Evolutionary conservation across 2,329 filamentous ascomycete species (phyloP), one percentile per base, ranked within the genome.

Genomic region (Colletotrichum karsti): DNA sequence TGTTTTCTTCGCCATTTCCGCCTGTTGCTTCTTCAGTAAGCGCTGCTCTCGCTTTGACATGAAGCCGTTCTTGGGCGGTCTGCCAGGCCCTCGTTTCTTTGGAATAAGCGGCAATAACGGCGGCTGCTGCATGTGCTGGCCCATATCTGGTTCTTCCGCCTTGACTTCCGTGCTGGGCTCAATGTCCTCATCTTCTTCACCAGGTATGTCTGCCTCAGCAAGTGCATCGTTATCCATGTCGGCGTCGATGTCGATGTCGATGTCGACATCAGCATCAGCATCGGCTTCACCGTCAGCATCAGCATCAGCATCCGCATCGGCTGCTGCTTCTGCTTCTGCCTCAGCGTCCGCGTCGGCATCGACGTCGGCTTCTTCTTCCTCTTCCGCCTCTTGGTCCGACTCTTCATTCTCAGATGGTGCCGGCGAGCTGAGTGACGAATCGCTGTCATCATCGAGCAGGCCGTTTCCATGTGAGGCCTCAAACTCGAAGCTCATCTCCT

Each of bases 21-120:
- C 82, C 42, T 81, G 78, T 67, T 85, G 82, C 77, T 91, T 92
- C 79, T 91, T 89, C 7, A 90, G 84, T 53, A 90, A 77, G 18
- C 89, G 84, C 72, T 91, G 86, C 74, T 94, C 91, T 63, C 93
- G 85, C 79, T 94, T 94, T 1, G 92, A 95, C 89, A 94, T 93
- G 75, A 94, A 87, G 28, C 93, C 93, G 74, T 95, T 92, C 81
- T 95, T 95, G 0, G 93, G 93, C 20, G 93, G 93, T 59, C 93
- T 84, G n/a, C 93, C 93, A 9, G 93, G 93, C 13, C 93, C 93
- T 72, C 92, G 90, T 70, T 92, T 91, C 79, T 89, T 92, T 28
- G 88, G 87, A 51, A 67, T 58, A 26, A 61, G 37, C 12, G 63
- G 69, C 10, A 53, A 24, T 41, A 69, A 58, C 30, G 88, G 80